Evolutionary conservation across 352 stramenopile genomes (phyloP).

Genomic region (Globisporangium middletonii): DNA sequence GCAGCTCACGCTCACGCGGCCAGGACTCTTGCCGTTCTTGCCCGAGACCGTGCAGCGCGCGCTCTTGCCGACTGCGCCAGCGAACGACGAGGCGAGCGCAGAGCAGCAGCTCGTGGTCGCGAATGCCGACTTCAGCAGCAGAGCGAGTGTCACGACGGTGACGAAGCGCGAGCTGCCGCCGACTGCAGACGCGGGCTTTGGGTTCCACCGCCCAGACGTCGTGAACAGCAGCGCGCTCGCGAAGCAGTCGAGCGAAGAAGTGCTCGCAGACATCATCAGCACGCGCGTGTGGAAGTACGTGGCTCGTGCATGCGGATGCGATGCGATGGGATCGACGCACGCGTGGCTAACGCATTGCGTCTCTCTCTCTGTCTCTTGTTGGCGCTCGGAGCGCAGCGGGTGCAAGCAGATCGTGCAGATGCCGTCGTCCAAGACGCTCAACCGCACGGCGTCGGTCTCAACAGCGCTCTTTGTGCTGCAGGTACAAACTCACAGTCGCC

Average conservation of each 20-base stretch:
- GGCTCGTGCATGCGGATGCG: not conserved
- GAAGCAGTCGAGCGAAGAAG: conserved; percentile 28
- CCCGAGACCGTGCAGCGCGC: conserved; percentile 47
- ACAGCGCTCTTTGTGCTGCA: conserved; percentile 66
- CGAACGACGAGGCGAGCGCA: conserved; percentile 11
- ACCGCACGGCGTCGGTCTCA: conserved; percentile 64
- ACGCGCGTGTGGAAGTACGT: conserved; percentile 47
- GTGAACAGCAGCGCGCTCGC: conserved; percentile 18
- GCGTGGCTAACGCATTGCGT: not conserved
- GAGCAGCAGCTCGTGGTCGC: conserved; percentile 3
- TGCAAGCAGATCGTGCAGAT: conserved; percentile 58
- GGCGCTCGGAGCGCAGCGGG: conserved; percentile 12
- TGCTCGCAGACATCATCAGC: conserved; percentile 62
- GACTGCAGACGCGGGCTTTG: conserved; percentile 48
- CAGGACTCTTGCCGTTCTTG: conserved; percentile 60
- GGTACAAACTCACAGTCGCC: conserved; percentile 10
- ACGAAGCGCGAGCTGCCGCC: conserved; percentile 17
- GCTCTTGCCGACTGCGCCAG: conserved; percentile 30
- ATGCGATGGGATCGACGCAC: not conserved
- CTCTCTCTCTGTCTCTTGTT: no score
- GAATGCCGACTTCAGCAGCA: not conserved
- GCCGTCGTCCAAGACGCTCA: conserved; percentile 48
- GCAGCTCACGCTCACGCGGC: conserved; percentile 67
- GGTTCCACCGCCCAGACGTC: conserved; percentile 37
- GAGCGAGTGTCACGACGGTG: conserved; percentile 7